Base-by-base conservation (phyloP, 1,284 basidiomycete genomes). In the Meripilus lineatus region DNA sequence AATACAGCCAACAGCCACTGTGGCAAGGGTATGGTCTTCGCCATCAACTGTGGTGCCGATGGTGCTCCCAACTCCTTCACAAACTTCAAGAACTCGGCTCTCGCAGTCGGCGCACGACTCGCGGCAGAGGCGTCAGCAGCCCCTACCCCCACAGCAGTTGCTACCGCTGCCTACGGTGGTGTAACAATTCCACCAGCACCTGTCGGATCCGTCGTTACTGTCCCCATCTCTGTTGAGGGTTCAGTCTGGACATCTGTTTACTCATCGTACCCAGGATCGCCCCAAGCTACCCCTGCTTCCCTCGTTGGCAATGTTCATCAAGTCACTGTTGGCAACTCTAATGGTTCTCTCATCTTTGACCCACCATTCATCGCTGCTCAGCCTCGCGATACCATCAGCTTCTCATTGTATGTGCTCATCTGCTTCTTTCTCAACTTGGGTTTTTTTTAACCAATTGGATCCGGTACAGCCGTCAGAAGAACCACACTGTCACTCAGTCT, bases 401-500 rank as follows among this genome's bases (percentile, higher is more conserved):
- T 81, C 63, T 66, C 76, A 59, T 81, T 81, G 75, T 77, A 59
- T 38, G 74, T 66, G 5, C 39, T n/a, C 13, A 3, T 17, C 15
- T 6, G 28, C 18, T 13, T 5, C 36, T 35, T 13, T 20, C 23
- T 18, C 3, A n/a, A 11, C n/a, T 33, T 32, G 23, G 30, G 15
- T 28, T 18, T 6, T 5, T 26, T 38, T 10, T 38, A 17, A 18
- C 25, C 15, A 37, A 22, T 44, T 37, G 45, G 34, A 32, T 35
- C 38, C 32, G 46, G 26, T 45, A 40, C 49, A 77, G 75, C 70
- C 70, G 70, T 49, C 64, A 69, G 56, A 81, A 79, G 67, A 81
- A 81, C 61, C 79, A 83, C 63, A 78, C 78, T n/a, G 75, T 76
- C 32, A 81, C 80, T n/a, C 79, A 82, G 58, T 79, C 79, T 10